Evolutionary conservation across 179 eudicot species (phyloP).

Genomic region (Carnegiea gigantea): DNA sequence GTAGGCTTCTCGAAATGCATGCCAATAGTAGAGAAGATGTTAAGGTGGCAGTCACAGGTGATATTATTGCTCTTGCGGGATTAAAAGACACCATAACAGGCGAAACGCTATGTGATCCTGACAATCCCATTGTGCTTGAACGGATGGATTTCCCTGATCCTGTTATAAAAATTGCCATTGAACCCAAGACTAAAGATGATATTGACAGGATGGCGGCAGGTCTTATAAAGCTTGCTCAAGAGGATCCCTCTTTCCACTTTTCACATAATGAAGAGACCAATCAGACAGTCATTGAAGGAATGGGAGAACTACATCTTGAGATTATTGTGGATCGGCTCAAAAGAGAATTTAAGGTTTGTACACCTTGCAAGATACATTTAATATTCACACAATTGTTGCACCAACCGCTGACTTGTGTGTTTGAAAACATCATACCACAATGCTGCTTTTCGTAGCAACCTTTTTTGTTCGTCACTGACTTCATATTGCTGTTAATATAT

Average conservation of each 20-base stretch:
- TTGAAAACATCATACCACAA: too few relatives aligned
- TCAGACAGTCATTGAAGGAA: conserved; percentile 93
- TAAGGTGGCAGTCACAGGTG: conserved; percentile 82
- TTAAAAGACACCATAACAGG: conserved; percentile 94
- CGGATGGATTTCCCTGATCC: conserved; percentile 99
- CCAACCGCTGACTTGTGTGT: too few relatives aligned
- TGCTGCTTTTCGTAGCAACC: too few relatives aligned
- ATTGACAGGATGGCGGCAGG: conserved; percentile 86
- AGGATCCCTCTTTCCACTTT: conserved; percentile 99
- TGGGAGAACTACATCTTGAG: conserved; percentile 98
- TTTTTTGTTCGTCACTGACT: too few relatives aligned
- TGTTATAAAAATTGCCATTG: conserved; percentile 95
- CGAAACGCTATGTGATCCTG: conserved; percentile 83
- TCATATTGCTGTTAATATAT: too few relatives aligned
- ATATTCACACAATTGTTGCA: background rate
- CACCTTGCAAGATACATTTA: background rate
- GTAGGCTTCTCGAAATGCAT: conserved; percentile 96
- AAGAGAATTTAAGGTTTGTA: conserved; percentile 84
- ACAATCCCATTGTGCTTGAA: conserved; percentile 77
- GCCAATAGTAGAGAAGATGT: conserved; percentile 94
- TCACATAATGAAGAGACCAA: conserved; percentile 92
- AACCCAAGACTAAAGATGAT: conserved; percentile 97
- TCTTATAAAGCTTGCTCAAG: conserved; percentile 89
- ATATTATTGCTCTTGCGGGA: conserved; percentile 94
- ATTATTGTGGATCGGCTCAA: conserved; percentile 95